Percentiles rank a stretch among this genome's conserved stretches.
Conservation (phyloP, 371 early-diverging fungal species). For the Mucor plumbeus region DNA sequence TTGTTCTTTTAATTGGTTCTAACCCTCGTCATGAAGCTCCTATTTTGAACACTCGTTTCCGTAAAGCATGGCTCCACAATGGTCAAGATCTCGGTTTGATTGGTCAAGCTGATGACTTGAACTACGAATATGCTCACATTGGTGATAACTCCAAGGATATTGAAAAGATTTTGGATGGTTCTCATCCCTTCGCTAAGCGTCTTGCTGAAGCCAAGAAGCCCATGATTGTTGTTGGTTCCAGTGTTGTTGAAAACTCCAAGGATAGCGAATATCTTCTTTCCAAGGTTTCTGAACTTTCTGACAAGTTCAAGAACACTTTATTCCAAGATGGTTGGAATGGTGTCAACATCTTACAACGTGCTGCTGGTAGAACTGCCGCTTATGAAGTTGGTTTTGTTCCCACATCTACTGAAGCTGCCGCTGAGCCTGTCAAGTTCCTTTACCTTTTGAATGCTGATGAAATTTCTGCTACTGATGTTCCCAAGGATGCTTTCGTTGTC, state of each 20-base stretch:
- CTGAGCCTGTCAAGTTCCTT: slow-evolving; percentile 71
- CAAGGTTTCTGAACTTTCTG: slow-evolving; percentile 70
- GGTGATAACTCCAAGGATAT: slow-evolving; percentile 75
- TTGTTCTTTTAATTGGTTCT: slow-evolving; percentile 88
- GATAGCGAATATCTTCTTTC: slow-evolving; percentile 74
- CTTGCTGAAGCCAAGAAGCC: slow-evolving; percentile 89
- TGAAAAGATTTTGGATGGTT: slow-evolving; percentile 72
- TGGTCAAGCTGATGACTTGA: slow-evolving; percentile 79
- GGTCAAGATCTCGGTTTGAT: slow-evolving; percentile 82
- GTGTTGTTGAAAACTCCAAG: slow-evolving; percentile 76
- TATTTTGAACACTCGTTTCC: slow-evolving; percentile 93
- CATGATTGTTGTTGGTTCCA: slow-evolving; percentile 89
- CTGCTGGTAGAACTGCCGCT: slow-evolving; percentile 89
- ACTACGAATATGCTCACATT: slow-evolving; percentile 91
- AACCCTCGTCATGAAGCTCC: slow-evolving; percentile 98
- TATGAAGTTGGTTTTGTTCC: slow-evolving; percentile 89
- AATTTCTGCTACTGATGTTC: slow-evolving; percentile 72
- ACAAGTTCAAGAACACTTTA: slow-evolving; percentile 70
- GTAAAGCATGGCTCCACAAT: slow-evolving; percentile 90
- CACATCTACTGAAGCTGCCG: slow-evolving; percentile 48
- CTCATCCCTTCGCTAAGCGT: slow-evolving; percentile 76
- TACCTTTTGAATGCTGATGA: slow-evolving; percentile 96
- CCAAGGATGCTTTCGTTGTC: slow-evolving; percentile 94
- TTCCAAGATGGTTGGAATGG: slow-evolving; percentile 89
- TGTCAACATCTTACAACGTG: slow-evolving; percentile 88